A percentile compares a stretch with the other conserved stretches of the same genome.
phyloP scores from a whole-genome alignment of 495 filamentous ascomycete genomes.

The Tuber calosporum region DNA sequence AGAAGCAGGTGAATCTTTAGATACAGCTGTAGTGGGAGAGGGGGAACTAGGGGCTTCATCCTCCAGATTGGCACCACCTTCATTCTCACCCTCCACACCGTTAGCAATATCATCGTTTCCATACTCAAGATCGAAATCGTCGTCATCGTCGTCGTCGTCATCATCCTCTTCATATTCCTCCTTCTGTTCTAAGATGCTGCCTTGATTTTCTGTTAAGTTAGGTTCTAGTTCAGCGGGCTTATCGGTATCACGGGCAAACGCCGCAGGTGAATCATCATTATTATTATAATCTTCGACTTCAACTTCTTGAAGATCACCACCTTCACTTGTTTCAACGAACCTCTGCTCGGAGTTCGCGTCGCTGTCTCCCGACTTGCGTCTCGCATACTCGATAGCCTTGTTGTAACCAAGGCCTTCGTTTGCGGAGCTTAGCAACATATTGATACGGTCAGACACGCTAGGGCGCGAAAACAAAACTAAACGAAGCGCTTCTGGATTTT shows the following conservation, averaged over 20 bases:
- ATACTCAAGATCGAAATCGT: slow-evolving; percentile 35
- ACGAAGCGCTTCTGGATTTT: slow-evolving; percentile 32
- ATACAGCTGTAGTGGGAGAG: slow-evolving; percentile 10
- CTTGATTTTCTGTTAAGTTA: slow-evolving; percentile 20
- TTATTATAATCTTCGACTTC: slow-evolving; percentile 17
- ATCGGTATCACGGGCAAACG: slow-evolving; percentile 9
- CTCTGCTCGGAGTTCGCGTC: slow-evolving; percentile 31
- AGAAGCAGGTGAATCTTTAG: not conserved
- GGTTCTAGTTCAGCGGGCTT: slow-evolving; percentile 25
- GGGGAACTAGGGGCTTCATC: slow-evolving; percentile 19
- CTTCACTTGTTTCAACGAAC: slow-evolving; percentile 14
- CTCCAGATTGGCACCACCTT: slow-evolving; percentile 17
- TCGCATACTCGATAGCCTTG: slow-evolving; percentile 15
- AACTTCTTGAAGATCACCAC: slow-evolving; percentile 15
- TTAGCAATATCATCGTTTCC: slow-evolving; percentile 23
- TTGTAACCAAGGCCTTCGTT: slow-evolving; percentile 30
- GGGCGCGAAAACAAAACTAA: slow-evolving; percentile 30
- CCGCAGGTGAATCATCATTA: slow-evolving; percentile 10
- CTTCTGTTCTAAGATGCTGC: slow-evolving; percentile 9
- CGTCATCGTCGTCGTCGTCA: slow-evolving; percentile 31
- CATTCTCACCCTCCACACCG: slow-evolving; percentile 11
- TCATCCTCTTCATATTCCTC: slow-evolving; percentile 20
- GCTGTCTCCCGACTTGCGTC: slow-evolving; percentile 15
- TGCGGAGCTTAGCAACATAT: slow-evolving; percentile 26
- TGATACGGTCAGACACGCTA: slow-evolving; percentile 25